A percentile compares a stretch with the other conserved stretches of the same genome.
Evolutionary conservation across 108 stramenopile genomes (phyloP).

Genomic region (Skeletonema menzelii): DNA sequence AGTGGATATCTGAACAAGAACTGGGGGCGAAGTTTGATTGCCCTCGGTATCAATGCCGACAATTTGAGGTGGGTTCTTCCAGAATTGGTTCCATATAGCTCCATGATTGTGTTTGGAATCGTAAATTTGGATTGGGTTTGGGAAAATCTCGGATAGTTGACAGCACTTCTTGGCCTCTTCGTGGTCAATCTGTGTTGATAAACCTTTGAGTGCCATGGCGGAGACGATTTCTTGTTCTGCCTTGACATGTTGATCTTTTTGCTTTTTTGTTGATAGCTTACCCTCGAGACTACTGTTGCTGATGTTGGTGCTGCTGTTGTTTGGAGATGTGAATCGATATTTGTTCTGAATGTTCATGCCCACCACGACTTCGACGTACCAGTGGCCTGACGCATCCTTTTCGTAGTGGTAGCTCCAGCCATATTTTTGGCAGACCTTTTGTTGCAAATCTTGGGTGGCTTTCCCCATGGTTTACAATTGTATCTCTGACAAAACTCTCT

Average conservation of each 20-base stretch:
- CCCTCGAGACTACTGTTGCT: neutral
- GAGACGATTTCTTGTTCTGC: neutral
- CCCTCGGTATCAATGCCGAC: conserved; percentile 48
- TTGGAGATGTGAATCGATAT: neutral
- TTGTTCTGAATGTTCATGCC: conserved; percentile 1
- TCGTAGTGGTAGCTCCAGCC: conserved; percentile 28
- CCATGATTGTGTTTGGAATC: conserved; percentile 8
- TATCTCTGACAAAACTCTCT: no score
- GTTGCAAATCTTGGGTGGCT: conserved; percentile 24
- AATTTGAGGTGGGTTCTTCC: conserved; percentile 18
- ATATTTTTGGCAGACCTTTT: conserved; percentile 29
- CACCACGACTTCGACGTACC: conserved; percentile 18
- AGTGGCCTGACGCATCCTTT: neutral
- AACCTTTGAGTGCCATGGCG: neutral
- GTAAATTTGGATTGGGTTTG: conserved; percentile 8
- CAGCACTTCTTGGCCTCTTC: neutral
- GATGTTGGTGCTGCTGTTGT: neutral
- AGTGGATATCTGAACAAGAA: conserved; percentile 45
- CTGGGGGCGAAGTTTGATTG: conserved; percentile 39
- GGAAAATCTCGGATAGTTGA: neutral
- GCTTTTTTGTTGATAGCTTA: neutral
- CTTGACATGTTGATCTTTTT: neutral
- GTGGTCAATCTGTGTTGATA: neutral
- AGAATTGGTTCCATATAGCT: conserved; percentile 31
- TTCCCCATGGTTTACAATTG: no score